A percentile compares a stretch with the other conserved stretches of the same genome.
These are phyloP conservation scores for Cercospora berteroae DNA, from an alignment of 2,329 filamentous ascomycete genomes.

Conservation along the genomic window DNA sequence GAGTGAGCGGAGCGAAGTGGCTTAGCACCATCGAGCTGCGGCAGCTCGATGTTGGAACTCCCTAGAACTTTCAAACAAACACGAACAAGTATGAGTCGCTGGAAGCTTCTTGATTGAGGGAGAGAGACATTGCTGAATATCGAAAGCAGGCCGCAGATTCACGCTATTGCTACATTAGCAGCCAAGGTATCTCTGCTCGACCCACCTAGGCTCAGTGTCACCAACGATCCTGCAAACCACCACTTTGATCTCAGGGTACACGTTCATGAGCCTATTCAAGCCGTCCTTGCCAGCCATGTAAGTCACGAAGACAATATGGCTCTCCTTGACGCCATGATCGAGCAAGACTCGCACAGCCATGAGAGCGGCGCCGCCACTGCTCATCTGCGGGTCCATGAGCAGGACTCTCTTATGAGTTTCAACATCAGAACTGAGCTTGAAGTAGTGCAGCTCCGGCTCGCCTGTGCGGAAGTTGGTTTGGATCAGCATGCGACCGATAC, in stretches of 20 bases:
- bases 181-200: constrained; percentile 87
- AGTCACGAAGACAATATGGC: constrained; percentile 86
- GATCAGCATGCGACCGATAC: constrained; percentile 83
- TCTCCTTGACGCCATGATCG: constrained; percentile 83
- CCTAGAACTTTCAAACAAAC: no score
- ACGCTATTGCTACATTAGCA: constrained; percentile 54
- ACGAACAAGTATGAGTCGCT: background rate
- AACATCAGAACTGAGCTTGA: constrained; percentile 74
- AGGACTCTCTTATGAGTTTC: constrained; percentile 74
- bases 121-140: background rate
- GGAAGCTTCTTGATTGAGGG: background rate
- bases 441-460: constrained; percentile 89
- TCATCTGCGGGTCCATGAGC: constrained; percentile 91
- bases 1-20: background rate
- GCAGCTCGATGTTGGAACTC: background rate
- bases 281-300: constrained; percentile 85
- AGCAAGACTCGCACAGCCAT: constrained; percentile 97
- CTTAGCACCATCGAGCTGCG: background rate
- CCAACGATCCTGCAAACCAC: constrained; percentile 80
- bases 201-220: constrained; percentile 82
- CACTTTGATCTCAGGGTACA: constrained; percentile 83
- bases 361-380: constrained; percentile 76
- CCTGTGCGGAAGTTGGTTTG: constrained; percentile 77
- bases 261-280: constrained; percentile 78
- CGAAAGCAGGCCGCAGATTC: background rate